Conservation (phyloP, 345 rosid genomes). For the Sonneratia alba region DNA sequence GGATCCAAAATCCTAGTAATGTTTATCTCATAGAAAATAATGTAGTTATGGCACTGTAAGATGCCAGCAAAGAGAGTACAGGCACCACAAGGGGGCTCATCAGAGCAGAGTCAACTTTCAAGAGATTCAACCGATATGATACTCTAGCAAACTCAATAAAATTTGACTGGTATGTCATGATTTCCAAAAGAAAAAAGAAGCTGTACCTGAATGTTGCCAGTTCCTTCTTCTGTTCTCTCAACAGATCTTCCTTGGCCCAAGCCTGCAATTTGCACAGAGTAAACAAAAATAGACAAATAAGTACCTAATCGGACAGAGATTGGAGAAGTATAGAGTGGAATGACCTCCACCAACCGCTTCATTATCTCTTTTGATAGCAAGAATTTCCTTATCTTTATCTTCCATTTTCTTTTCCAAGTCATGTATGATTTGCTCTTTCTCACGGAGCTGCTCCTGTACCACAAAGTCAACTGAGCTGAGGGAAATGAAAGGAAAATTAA, state of each 20-base stretch:
- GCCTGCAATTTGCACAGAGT: slow-evolving; percentile 30
- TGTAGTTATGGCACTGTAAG: not conserved
- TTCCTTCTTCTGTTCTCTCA: slow-evolving; percentile 86
- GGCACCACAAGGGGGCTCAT: not conserved
- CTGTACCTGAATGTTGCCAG: slow-evolving; percentile 67
- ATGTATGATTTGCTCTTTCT: slow-evolving; percentile 50
- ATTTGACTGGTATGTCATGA: not conserved
- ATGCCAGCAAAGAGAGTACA: not conserved
- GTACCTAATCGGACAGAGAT: not conserved
- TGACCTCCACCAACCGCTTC: slow-evolving; percentile 57
- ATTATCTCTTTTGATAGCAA: slow-evolving; percentile 67
- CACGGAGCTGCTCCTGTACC: slow-evolving; percentile 72
- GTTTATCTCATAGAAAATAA: not conserved
- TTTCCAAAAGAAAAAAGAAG: not conserved
- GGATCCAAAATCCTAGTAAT: slow-evolving; percentile 3
- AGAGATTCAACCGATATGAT: not conserved
- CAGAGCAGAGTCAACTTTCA: not conserved
- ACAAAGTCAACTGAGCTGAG: slow-evolving; percentile 7
- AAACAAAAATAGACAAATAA: not conserved
- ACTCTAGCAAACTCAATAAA: not conserved
- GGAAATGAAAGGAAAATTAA: not conserved
- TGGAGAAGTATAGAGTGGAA: not conserved
- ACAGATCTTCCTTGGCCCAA: slow-evolving; percentile 95
- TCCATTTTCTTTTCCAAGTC: slow-evolving; percentile 79
- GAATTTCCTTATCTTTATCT: slow-evolving; percentile 80